phyloP scores from a whole-genome alignment of 257 asterid species.

The Handroanthus guayacan region DNA sequence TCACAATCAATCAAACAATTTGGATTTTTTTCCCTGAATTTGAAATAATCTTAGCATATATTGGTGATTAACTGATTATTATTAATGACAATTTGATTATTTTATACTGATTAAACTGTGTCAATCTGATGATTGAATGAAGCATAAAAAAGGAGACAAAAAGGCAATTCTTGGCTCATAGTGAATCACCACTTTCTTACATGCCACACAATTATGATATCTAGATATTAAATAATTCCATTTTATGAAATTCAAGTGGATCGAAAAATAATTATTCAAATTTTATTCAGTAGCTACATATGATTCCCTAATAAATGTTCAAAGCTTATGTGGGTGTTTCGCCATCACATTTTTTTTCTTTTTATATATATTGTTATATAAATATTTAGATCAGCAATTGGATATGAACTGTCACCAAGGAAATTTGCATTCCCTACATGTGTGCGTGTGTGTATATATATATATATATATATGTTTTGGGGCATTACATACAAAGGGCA shows the following conservation, averaged over 20 bases:
- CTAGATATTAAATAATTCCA: background rate
- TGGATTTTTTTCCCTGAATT: background rate
- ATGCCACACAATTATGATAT: background rate
- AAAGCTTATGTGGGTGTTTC: constrained; percentile 7
- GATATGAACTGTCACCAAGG: background rate
- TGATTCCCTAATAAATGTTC: background rate
- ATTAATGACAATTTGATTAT: background rate
- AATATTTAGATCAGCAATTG: background rate
- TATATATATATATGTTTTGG: too few relatives aligned
- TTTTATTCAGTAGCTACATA: background rate
- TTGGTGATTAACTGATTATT: background rate
- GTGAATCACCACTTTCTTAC: background rate
- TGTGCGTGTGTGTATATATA: background rate
- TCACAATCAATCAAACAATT: background rate
- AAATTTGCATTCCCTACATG: background rate
- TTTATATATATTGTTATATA: background rate
- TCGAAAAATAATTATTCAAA: background rate
- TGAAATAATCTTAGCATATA: background rate
- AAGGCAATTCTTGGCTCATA: constrained; percentile 10
- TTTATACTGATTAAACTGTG: background rate
- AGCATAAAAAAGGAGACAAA: background rate
- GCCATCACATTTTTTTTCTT: constrained; percentile 1
- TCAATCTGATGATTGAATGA: background rate
- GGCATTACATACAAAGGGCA: too few relatives aligned
- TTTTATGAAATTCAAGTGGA: background rate